Evolutionary conservation across 78 protist genomes (phyloP), one percentile per base, ranked within the genome.

Genomic region (Protostelium mycophagum): DNA sequence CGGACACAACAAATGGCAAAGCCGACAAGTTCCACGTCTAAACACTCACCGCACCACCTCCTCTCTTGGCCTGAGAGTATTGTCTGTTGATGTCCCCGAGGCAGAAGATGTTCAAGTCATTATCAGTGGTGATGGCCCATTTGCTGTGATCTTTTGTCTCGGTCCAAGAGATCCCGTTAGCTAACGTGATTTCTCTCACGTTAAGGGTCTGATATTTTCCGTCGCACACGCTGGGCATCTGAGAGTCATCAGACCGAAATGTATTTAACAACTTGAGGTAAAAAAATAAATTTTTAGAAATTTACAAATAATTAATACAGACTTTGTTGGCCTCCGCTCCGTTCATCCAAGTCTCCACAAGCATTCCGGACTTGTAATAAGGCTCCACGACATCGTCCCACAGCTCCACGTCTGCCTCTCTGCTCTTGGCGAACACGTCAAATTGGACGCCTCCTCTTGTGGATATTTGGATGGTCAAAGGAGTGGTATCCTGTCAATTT

Each of bases 311-410:
- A 51, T 51, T 51, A 5, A 25, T 16, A 5, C 5, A 25, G 31
- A 51, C 73, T 16, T 51, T 51, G 73, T 51, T 51, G 31, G 5
- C 16, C 73, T 25, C 31, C 5, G 31, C 73, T 25, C 73, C 73
- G 73, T 51, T 51, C 73, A 51, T 51, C 73, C 73, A 51, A 16
- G 31, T 51, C 73, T 51, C 73, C 73, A 51, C 73, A 16, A 51
- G 73, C 73, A 51, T 51, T 25, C 73, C 73, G 31, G 73, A 51
- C 16, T 51, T 5, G 73, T 51, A 51, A 5, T 51, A 16, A 25
- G 73, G 73, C 73, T 51, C 73, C 73, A 51, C 73, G 73, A 51
- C 73, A 51, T 51, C 73, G 73, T 51, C 73, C 73, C 73, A 51
- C 73, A 51, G 73, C 73, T 51, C 73, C 73, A 51, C 73, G 73